Evolutionary conservation across 495 filamentous ascomycete species (phyloP).

Genomic region (Tuber magnatum): DNA sequence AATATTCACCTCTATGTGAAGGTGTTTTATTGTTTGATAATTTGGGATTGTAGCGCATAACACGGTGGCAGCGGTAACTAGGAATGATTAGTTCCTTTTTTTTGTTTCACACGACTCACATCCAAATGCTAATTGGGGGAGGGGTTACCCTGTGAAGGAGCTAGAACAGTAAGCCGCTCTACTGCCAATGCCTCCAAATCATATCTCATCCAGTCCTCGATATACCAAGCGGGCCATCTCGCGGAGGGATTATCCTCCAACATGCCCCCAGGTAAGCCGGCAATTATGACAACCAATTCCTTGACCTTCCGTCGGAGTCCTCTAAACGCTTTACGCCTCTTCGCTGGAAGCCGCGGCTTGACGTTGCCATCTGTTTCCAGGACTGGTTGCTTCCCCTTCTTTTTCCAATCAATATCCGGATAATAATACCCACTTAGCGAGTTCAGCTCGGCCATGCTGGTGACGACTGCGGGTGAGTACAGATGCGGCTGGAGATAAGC

Average conservation of each 20-base stretch:
- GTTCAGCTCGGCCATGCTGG: conserved; percentile 30
- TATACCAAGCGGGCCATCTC: conserved; percentile 37
- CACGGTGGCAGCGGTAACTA: conserved; percentile 34
- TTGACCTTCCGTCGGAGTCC: conserved; percentile 19
- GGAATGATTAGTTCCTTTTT: background rate
- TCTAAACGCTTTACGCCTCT: conserved; percentile 22
- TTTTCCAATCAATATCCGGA: conserved; percentile 31
- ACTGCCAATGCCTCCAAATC: conserved; percentile 35
- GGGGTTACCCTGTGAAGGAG: conserved; percentile 34
- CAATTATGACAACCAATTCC: conserved; percentile 35
- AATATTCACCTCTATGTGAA: conserved; percentile 34
- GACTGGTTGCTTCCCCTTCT: conserved; percentile 27
- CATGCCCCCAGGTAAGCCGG: conserved; percentile 30
- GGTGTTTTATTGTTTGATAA: conserved; percentile 33
- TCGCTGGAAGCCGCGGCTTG: conserved; percentile 27
- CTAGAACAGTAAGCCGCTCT: conserved; percentile 32
- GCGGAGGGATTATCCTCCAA: conserved; percentile 31
- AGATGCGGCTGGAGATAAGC: conserved; percentile 29
- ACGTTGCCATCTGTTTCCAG: conserved; percentile 34
- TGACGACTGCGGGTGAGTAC: conserved; percentile 27
- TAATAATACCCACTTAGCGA: conserved; percentile 33
- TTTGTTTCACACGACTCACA: background rate
- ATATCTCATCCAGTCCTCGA: conserved; percentile 39
- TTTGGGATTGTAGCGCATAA: conserved; percentile 35
- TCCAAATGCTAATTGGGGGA: background rate